Percentiles rank a stretch among this genome's conserved stretches.
phyloP scores from a whole-genome alignment of 495 filamentous ascomycete genomes.

The Aspergillus coremiiformis region DNA sequence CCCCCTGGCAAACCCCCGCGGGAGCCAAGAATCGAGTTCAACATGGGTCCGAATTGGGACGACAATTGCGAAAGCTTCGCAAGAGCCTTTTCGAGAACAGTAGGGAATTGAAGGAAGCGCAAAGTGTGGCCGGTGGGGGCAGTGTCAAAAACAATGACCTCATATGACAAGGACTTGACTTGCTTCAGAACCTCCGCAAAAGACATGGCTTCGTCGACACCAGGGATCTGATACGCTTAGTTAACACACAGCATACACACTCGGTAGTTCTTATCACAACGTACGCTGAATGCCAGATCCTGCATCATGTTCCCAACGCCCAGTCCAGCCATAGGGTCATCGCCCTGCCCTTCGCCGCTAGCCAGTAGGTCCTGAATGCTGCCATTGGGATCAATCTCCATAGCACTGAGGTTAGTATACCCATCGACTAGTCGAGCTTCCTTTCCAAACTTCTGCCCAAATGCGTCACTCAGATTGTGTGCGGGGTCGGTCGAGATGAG shows the following conservation, averaged over 20 bases:
- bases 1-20: constrained; percentile 83
- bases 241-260: background rate
- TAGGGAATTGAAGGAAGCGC: constrained; percentile 97
- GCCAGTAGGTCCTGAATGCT: constrained; percentile 93
- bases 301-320: constrained; percentile 71
- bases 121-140: constrained; percentile 98
- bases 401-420: constrained; percentile 89
- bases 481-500: constrained; percentile 98
- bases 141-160: constrained; percentile 98
- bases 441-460: constrained; percentile 98
- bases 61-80: constrained; percentile 94
- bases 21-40: constrained; percentile 83
- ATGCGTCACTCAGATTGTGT: constrained; percentile 97
- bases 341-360: constrained; percentile 65
- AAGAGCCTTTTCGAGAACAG: constrained; percentile 95
- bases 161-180: constrained; percentile 98
- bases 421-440: constrained; percentile 89
- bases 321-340: constrained; percentile 57
- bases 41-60: constrained; percentile 88
- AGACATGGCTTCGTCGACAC: constrained; percentile 99
- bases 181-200: constrained; percentile 99
- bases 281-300: constrained; percentile 61
- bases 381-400: constrained; percentile 99
- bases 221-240: constrained; percentile 66
- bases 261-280: constrained; percentile 17